Percentiles rank a stretch among this genome's conserved stretches.
Evolutionary conservation across 495 filamentous ascomycete species (phyloP).

Genomic region (Cenococcum geophilum): DNA sequence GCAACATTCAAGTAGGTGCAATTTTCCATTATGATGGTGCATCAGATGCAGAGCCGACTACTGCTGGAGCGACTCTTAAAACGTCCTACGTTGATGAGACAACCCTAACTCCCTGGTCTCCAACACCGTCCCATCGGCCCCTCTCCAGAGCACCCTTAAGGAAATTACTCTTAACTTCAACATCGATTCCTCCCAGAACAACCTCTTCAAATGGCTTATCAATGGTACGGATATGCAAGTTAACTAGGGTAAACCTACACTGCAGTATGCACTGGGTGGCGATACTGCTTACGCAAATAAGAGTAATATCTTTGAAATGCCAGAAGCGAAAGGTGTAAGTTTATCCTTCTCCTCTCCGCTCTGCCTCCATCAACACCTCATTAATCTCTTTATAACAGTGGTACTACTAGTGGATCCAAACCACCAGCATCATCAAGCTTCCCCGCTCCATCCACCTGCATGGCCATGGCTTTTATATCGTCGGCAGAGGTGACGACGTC

Average conservation of each 20-base stretch:
- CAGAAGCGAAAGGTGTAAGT: constrained; percentile 19
- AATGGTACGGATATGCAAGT: constrained; percentile 35
- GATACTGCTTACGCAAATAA: constrained; percentile 27
- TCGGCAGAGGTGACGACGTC: constrained; percentile 26
- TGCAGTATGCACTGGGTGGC: constrained; percentile 29
- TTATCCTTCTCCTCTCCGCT: neutral
- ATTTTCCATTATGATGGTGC: constrained; percentile 24
- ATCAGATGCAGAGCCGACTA: constrained; percentile 11
- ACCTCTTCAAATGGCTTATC: constrained; percentile 36
- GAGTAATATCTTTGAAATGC: constrained; percentile 36
- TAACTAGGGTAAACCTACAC: constrained; percentile 35
- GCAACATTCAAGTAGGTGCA: constrained; percentile 18
- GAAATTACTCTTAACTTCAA: constrained; percentile 31
- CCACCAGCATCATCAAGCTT: constrained; percentile 20
- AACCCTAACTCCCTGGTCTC: constrained; percentile 25
- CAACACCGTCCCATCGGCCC: constrained; percentile 30
- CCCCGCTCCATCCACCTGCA: constrained; percentile 39
- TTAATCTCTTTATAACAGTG: constrained; percentile 17
- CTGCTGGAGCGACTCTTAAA: constrained; percentile 17
- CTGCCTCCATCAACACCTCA: neutral
- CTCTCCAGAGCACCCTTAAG: constrained; percentile 17
- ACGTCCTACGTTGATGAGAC: constrained; percentile 25
- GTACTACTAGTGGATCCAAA: constrained; percentile 40
- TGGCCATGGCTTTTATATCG: constrained; percentile 38
- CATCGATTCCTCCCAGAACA: constrained; percentile 21